phyloP scores from a whole-genome alignment of 164 flowering plant species.

The Umbilicus rupestris region DNA sequence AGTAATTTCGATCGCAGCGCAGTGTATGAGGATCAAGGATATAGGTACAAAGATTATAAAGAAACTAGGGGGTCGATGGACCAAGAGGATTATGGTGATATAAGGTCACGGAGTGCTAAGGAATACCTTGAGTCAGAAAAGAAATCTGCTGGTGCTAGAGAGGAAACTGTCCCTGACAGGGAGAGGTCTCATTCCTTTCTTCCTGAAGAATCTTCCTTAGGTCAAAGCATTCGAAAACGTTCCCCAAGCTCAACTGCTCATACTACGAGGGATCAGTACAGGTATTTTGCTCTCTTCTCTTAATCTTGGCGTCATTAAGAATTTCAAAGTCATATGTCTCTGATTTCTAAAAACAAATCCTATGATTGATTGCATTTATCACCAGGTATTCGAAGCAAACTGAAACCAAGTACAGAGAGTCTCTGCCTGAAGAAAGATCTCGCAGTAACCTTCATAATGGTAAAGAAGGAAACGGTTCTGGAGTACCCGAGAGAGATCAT shows the following conservation, averaged over 20 bases:
- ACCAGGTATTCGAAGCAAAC: slow-evolving; percentile 37
- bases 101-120: slow-evolving; percentile 25
- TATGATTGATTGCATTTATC: background rate
- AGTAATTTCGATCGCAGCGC: slow-evolving; percentile 35
- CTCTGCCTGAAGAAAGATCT: slow-evolving; percentile 30
- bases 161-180: slow-evolving; percentile 29
- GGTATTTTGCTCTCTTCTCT: slow-evolving; percentile 22
- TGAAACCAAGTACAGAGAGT: slow-evolving; percentile 32
- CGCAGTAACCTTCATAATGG: slow-evolving; percentile 22
- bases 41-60: slow-evolving; percentile 33
- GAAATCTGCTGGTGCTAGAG: slow-evolving; percentile 24
- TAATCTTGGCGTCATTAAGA: background rate
- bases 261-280: slow-evolving; percentile 21
- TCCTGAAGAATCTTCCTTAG: slow-evolving; percentile 21
- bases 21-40: slow-evolving; percentile 29
- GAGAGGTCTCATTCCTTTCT: slow-evolving; percentile 39
- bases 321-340: background rate
- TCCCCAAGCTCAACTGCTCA: slow-evolving; percentile 26
- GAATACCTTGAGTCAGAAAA: slow-evolving; percentile 26
- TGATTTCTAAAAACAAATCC: too few relatives aligned
- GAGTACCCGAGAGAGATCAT: slow-evolving; percentile 22
- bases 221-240: slow-evolving; percentile 17
- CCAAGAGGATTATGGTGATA: slow-evolving; percentile 31
- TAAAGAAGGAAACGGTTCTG: slow-evolving; percentile 20
- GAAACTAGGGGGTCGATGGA: slow-evolving; percentile 37